These are phyloP conservation scores for Solanum etuberosum DNA, from an alignment of 257 asterid species.

Conservation along the genomic window DNA sequence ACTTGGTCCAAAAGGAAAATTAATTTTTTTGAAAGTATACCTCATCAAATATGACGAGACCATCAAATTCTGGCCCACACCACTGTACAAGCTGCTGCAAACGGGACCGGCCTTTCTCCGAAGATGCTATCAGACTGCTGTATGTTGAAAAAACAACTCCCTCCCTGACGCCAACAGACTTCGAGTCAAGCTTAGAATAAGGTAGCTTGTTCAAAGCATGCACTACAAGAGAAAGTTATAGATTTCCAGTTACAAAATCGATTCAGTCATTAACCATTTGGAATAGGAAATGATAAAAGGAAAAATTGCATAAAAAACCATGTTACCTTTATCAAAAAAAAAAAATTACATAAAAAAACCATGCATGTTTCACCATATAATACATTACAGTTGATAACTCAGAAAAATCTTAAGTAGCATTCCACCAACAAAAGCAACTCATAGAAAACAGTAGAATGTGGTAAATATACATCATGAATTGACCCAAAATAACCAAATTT, in stretches of 20 bases:
- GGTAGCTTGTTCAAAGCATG: constrained; percentile 98
- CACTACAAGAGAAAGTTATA: constrained; percentile 41
- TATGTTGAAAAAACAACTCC: constrained; percentile 95
- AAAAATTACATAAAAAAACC: background rate
- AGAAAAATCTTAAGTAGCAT: background rate
- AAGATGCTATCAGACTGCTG: constrained; percentile 97
- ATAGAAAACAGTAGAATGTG: background rate
- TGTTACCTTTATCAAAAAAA: background rate
- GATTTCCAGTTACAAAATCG: background rate
- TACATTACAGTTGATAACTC: background rate
- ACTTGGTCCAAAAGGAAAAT: constrained; percentile 1
- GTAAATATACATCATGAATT: background rate
- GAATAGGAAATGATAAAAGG: background rate
- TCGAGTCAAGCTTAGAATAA: constrained; percentile 92
- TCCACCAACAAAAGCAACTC: background rate
- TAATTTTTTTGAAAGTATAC: constrained; percentile 12
- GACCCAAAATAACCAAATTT: background rate
- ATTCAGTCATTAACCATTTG: background rate
- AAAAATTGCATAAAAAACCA: background rate
- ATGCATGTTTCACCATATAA: background rate
- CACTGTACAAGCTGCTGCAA: constrained; percentile 92
- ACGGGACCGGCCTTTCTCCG: constrained; percentile 96
- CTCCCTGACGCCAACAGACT: constrained; percentile 70
- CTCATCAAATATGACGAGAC: constrained; percentile 92
- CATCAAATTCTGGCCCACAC: constrained; percentile 79